Percentiles rank a stretch among this genome's conserved stretches.
Evolutionary conservation across 495 filamentous ascomycete species (phyloP).

Genomic region (Chaetomium fimeti): DNA sequence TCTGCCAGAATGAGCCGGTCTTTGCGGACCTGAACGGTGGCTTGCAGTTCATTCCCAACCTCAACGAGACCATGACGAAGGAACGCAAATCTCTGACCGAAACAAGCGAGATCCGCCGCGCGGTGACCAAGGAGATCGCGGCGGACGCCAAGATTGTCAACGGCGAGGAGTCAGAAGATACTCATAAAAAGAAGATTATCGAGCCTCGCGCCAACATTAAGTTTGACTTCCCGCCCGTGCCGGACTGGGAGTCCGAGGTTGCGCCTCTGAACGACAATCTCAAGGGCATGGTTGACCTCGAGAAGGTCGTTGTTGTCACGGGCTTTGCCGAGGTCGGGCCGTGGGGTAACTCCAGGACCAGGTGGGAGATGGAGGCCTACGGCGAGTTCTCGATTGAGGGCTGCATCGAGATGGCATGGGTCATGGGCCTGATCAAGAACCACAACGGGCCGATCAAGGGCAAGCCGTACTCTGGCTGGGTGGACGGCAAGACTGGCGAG

Average conservation of each 20-base stretch:
- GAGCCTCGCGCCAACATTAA: conserved; percentile 97
- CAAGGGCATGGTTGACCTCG: conserved; percentile 97
- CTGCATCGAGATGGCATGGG: conserved; percentile 99
- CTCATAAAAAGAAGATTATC: conserved; percentile 92
- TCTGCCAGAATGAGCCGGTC: conserved; percentile 93
- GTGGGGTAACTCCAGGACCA: conserved; percentile 96
- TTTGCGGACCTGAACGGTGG: conserved; percentile 97
- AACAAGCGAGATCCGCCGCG: conserved; percentile 88
- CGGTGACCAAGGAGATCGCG: conserved; percentile 91
- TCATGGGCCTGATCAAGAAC: conserved; percentile 99
- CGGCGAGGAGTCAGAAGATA: conserved; percentile 81
- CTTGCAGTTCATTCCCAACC: conserved; percentile 93
- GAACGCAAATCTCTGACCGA: conserved; percentile 90
- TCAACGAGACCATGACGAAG: conserved; percentile 90
- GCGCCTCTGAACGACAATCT: conserved; percentile 81
- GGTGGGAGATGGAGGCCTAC: conserved; percentile 99
- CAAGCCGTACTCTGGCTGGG: conserved; percentile 95
- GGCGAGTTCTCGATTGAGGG: conserved; percentile 97
- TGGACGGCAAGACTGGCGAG: conserved; percentile 88
- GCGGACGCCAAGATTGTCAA: conserved; percentile 98
- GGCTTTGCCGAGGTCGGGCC: conserved; percentile 96
- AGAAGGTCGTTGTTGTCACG: conserved; percentile 95
- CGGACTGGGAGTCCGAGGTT: conserved; percentile 87
- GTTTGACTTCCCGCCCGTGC: conserved; percentile 85
- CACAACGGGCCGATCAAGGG: conserved; percentile 98